phyloP scores from a whole-genome alignment of 257 asterid species.

The Thymus mandschuricus region DNA sequence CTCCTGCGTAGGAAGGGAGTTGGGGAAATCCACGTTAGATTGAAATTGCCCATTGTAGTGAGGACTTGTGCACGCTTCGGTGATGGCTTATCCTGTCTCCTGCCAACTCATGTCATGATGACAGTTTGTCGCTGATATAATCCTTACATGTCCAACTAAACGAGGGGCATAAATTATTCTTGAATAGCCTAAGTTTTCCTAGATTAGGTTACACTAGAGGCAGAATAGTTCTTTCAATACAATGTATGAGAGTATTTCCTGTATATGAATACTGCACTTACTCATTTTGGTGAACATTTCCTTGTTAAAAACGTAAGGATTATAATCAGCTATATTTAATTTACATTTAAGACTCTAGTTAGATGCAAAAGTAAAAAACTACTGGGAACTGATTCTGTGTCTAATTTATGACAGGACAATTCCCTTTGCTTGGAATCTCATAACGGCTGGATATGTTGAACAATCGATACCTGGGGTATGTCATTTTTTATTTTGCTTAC shows the following conservation, averaged over 20 bases:
- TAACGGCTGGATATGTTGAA: conserved; percentile 90
- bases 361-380: conserved; percentile 12
- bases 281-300: too few species aligned
- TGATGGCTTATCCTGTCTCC: not conserved
- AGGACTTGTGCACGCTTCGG: conserved; percentile 16
- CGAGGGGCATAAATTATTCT: too few species aligned
- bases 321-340: not conserved
- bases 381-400: conserved; percentile 4
- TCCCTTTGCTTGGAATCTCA: conserved; percentile 96
- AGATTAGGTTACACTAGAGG: too few species aligned
- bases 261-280: too few species aligned
- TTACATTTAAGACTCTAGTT: not conserved
- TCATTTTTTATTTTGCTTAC: conserved; percentile 11
- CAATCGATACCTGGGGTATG: conserved; percentile 87
- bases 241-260: too few species aligned
- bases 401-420: conserved; percentile 67
- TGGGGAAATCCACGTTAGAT: not conserved
- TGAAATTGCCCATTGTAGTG: not conserved
- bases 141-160: too few species aligned
- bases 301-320: too few species aligned
- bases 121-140: not conserved
- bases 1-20: not conserved
- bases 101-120: not conserved
- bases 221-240: too few species aligned
- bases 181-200: too few species aligned